A percentile compares a stretch with the other conserved stretches of the same genome.
These are phyloP conservation scores for Capsicum chinense DNA, from an alignment of 257 asterid species.

Conservation along the genomic window DNA sequence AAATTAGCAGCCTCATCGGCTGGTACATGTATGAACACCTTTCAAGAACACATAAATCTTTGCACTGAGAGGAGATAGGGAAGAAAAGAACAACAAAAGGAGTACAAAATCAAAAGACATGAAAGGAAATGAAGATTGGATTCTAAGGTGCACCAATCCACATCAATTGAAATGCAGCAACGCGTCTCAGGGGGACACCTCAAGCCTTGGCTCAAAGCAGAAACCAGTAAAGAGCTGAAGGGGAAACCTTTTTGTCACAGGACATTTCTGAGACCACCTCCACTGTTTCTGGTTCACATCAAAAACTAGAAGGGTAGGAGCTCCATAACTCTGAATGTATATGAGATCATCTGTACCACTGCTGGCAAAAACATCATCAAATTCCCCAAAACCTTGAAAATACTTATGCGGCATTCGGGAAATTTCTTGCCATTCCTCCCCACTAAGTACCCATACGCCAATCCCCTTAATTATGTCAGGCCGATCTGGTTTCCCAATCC, in stretches of 20 bases:
- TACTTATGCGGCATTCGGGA: slow-evolving; percentile 83
- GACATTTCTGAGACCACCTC: slow-evolving; percentile 96
- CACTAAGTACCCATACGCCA: slow-evolving; percentile 78
- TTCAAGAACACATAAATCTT: slow-evolving; percentile 35
- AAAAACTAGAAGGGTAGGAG: slow-evolving; percentile 77
- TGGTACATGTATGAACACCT: slow-evolving; percentile 44
- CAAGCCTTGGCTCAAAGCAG: slow-evolving; percentile 90
- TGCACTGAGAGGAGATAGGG: slow-evolving; percentile 29
- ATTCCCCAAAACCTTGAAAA: slow-evolving; percentile 95
- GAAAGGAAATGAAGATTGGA: slow-evolving; percentile 38
- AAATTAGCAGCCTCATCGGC: slow-evolving; percentile 41
- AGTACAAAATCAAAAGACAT: slow-evolving; percentile 37
- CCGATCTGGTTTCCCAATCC: slow-evolving; percentile 82
- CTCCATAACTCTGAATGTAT: slow-evolving; percentile 92
- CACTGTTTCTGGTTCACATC: slow-evolving; percentile 66
- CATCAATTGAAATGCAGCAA: not conserved
- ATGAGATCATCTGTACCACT: slow-evolving; percentile 80
- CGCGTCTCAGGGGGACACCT: slow-evolving; percentile 60
- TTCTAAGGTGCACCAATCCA: not conserved
- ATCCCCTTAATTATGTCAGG: slow-evolving; percentile 88
- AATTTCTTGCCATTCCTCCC: slow-evolving; percentile 77
- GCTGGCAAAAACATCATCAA: slow-evolving; percentile 94
- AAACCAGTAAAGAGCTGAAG: slow-evolving; percentile 95
- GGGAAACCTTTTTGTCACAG: slow-evolving; percentile 82
- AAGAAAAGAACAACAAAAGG: slow-evolving; percentile 15